Evolutionary conservation across 2,329 filamentous ascomycete species (phyloP).

Genomic region (Chaetomium strumarium): DNA sequence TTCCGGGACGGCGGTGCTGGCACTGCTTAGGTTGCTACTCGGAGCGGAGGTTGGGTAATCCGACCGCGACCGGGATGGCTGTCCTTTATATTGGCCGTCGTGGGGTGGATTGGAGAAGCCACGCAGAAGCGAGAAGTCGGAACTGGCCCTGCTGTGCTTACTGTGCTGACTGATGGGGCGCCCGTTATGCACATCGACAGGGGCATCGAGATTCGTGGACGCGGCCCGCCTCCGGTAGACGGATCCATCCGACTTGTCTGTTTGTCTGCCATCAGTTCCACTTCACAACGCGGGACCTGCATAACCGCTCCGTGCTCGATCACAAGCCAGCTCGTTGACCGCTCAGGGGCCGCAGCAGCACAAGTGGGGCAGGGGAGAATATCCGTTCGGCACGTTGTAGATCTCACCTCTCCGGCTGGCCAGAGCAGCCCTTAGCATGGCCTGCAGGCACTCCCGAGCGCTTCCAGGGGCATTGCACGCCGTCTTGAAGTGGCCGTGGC

Average conservation of each 20-base stretch:
- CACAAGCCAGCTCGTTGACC: background rate
- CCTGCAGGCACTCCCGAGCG: conserved; percentile 68
- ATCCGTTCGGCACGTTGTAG: background rate
- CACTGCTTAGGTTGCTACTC: conserved; percentile 25
- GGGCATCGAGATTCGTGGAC: conserved; percentile 56
- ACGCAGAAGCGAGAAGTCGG: conserved; percentile 58
- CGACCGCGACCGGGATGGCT: conserved; percentile 42
- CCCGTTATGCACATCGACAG: conserved; percentile 41
- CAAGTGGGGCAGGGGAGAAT: background rate
- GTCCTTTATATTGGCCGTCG: conserved; percentile 35
- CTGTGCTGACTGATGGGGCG: conserved; percentile 55
- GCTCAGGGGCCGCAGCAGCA: conserved; percentile 1
- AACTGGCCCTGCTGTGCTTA: conserved; percentile 65
- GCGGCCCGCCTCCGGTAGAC: conserved; percentile 50
- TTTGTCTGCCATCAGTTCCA: conserved; percentile 19
- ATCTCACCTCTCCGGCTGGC: conserved; percentile 60
- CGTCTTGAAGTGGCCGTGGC: conserved; percentile 67
- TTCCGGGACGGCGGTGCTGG: conserved; percentile 38
- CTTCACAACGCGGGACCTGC: conserved; percentile 5
- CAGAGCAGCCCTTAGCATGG: conserved; percentile 68
- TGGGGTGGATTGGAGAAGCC: conserved; percentile 46
- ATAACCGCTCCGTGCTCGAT: background rate
- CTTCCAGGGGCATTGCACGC: conserved; percentile 65
- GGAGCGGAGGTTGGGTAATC: conserved; percentile 36
- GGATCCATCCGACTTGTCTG: conserved; percentile 38